phyloP scores from a whole-genome alignment of 2,329 filamentous ascomycete genomes.

The Myriosclerotinia curreyana region DNA sequence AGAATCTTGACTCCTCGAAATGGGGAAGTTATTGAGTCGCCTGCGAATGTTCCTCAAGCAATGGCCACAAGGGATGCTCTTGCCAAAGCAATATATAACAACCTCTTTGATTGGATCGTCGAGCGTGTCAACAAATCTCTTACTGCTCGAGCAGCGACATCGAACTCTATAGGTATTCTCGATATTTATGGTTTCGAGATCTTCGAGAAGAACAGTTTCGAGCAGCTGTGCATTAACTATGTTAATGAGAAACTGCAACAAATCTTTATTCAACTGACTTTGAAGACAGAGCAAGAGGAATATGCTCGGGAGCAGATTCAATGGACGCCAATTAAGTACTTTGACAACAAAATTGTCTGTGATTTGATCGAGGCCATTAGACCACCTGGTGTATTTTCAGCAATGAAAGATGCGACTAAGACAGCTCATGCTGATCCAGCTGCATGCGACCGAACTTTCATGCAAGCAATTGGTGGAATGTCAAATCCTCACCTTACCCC shows the following conservation, averaged over 20 bases:
- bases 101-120: slow-evolving; percentile 98
- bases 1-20: slow-evolving; percentile 72
- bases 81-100: slow-evolving; percentile 94
- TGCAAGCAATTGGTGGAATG: slow-evolving; percentile 87
- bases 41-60: slow-evolving; percentile 84
- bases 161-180: slow-evolving; percentile 90
- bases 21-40: slow-evolving; percentile 67
- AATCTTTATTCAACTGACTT: slow-evolving; percentile 95
- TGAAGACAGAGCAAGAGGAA: slow-evolving; percentile 97
- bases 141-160: slow-evolving; percentile 69
- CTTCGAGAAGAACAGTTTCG: slow-evolving; percentile 98
- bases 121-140: slow-evolving; percentile 85
- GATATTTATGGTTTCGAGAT: slow-evolving; percentile 99
- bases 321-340: slow-evolving; percentile 99
- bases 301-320: slow-evolving; percentile 94
- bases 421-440: slow-evolving; percentile 95
- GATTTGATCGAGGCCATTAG: slow-evolving; percentile 91
- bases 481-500: slow-evolving; percentile 88
- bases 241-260: slow-evolving; percentile 99
- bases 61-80: slow-evolving; percentile 84
- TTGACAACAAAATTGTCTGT: slow-evolving; percentile 98
- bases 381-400: slow-evolving; percentile 89
- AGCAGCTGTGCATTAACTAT: slow-evolving; percentile 99
- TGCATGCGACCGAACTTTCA: slow-evolving; percentile 93
- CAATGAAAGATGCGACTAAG: slow-evolving; percentile 95